Conservation (phyloP, 129 eudicot species). For the Saposhnikovia divaricata region DNA sequence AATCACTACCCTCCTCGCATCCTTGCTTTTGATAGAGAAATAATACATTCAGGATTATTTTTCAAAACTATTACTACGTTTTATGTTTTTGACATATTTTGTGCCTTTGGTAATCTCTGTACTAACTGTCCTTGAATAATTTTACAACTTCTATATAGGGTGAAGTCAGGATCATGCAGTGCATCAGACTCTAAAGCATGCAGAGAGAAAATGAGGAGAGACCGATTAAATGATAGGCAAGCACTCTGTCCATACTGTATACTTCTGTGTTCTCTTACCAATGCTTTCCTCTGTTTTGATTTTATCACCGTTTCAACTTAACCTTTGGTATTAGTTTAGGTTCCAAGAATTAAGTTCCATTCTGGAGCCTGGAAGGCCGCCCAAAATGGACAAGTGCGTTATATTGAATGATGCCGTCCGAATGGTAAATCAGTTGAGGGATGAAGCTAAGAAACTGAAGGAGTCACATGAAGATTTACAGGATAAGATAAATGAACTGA, state of each 20-base stretch:
- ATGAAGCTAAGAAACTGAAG: conserved; percentile 54
- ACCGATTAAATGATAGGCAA: conserved; percentile 65
- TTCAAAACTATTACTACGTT: not conserved
- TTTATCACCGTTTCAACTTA: not conserved
- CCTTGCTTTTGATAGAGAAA: not conserved
- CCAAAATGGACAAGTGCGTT: conserved; percentile 56
- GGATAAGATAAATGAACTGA: conserved; percentile 57
- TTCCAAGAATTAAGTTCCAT: conserved; percentile 63
- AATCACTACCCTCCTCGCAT: not conserved
- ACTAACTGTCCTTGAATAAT: not conserved
- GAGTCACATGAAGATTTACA: conserved; percentile 35
- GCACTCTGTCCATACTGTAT: conserved; percentile 15
- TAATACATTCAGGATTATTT: too few species aligned
- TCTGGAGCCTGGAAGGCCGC: conserved; percentile 65
- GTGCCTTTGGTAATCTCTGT: not conserved
- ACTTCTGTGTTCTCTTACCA: not conserved
- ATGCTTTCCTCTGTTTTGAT: not conserved
- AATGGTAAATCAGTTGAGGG: conserved; percentile 53
- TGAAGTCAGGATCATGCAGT: conserved; percentile 33
- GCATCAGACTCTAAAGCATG: conserved; percentile 61
- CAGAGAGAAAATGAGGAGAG: conserved; percentile 74
- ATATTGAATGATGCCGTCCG: conserved; percentile 61
- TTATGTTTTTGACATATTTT: not conserved
- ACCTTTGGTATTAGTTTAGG: conserved; percentile 28
- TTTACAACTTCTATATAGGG: conserved; percentile 25